Base-by-base conservation (phyloP, 768 basidiomycete species). In the Leccinum fibrillosum region DNA sequence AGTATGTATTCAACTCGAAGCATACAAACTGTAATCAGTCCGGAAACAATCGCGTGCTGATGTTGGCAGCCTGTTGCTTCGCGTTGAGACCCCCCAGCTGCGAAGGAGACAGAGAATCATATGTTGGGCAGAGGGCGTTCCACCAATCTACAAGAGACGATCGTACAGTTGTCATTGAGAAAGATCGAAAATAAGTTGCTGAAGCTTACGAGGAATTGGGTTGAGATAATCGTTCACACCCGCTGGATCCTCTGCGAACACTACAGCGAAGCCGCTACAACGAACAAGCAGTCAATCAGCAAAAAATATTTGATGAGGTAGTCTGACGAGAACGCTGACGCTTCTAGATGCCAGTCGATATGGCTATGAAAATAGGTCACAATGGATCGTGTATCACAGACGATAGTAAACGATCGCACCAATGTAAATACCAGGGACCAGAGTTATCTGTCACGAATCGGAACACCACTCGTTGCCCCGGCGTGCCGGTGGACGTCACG, bases 261-360 rank as follows among this genome's bases (percentile, higher is more conserved):
- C 67, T 2, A 72, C 34, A 47, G 65, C 68, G 4, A 71, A 71
- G 0, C 68, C 70, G 51, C 69, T 72, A 37, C 3, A 13, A n/a
- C 4, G 9, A 42, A 42, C n/a, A 42, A 42, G n/a, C 3, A 19
- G 44, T 3, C 21, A 34, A 17, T 49, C 8, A 19, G 59, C 15
- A 57, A 28, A 54, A n/a, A n/a, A 39, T n/a, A 2, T n/a, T 2
- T 39, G 17, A 15, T 2, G n/a, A 10, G 39, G 8, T n/a, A n/a
- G 15, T 4, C 11, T 1, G 3, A 34, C 32, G 10, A 34, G 26
- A 45, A 37, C 9, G 57, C 70, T 47, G 15, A 68, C 70, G 59
- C 62, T 44, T 66, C 60, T 0, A 71, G 49, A 47, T 71, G 70
- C 70, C 69, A 71, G 26, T 72, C 70, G 8, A 70, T 66, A 23